Evolutionary conservation across 2,329 filamentous ascomycete species (phyloP).

Genomic region (Aspergillaceae sp.): DNA sequence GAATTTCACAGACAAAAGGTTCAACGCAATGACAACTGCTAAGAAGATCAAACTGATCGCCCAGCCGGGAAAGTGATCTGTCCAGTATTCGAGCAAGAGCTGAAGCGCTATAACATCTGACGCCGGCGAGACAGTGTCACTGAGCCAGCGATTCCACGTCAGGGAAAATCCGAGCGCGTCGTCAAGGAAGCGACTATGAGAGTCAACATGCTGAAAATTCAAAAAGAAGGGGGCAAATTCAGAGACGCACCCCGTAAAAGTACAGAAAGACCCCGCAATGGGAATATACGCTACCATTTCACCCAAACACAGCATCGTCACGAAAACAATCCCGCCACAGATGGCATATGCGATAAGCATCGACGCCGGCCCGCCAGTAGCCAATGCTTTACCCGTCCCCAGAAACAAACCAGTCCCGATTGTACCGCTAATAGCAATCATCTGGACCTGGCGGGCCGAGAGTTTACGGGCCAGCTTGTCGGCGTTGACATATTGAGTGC

Average conservation of each 20-base stretch:
- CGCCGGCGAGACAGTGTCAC: conserved; percentile 54
- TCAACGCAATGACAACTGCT: conserved; percentile 45
- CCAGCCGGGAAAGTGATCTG: conserved; percentile 54
- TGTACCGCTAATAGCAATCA: conserved; percentile 50
- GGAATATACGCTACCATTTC: conserved; percentile 54
- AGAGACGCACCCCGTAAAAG: conserved; percentile 41
- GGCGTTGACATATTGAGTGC: conserved; percentile 19
- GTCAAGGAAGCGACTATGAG: conserved; percentile 34
- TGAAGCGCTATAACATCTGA: conserved; percentile 53
- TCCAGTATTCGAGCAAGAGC: conserved; percentile 55
- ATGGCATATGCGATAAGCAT: conserved; percentile 51
- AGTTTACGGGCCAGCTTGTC: conserved; percentile 49
- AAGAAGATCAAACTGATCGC: conserved; percentile 56
- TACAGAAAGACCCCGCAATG: conserved; percentile 48
- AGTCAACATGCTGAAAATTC: conserved; percentile 1
- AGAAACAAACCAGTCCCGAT: conserved; percentile 53
- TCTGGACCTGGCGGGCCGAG: conserved; percentile 56
- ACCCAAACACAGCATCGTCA: conserved; percentile 51
- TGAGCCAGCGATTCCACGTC: conserved; percentile 52
- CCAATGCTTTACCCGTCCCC: conserved; percentile 52
- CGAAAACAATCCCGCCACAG: conserved; percentile 49
- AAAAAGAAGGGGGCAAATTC: conserved; percentile 5
- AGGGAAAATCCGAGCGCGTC: conserved; percentile 37
- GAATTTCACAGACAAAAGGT: conserved; percentile 45
- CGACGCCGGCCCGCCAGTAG: conserved; percentile 52